Evolutionary conservation across 2,329 filamentous ascomycete species (phyloP), one percentile per base, ranked within the genome.

Genomic region (Fusarium mangiferae): DNA sequence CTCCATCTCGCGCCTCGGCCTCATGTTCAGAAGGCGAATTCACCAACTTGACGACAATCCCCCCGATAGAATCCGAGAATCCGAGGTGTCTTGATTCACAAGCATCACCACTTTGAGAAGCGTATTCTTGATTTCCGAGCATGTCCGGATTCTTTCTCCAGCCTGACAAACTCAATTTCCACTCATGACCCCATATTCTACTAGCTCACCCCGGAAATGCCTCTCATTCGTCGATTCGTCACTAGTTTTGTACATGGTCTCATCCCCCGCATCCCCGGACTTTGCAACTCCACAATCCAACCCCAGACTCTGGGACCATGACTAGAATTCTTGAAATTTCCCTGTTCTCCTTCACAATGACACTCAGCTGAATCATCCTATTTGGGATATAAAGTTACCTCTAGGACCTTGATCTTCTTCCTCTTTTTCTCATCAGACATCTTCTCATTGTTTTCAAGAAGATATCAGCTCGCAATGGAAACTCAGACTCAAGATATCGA

Each of bases 401-500:
- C 20, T 8, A 26, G 15, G 24, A 6, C 39, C 49, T 20, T 26
- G 14, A 15, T 10, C 18, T 46, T 38, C 24, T 26, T 14, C 20
- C 20, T 26, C 36, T 10, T 33, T 33, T 14, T 14, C 15, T 5
- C 22, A 51, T 28, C 39, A 42, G 26, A 42, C 41, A 46, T 62
- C 36, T 68, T 42, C 22, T 45, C 35, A 60, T 48, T n/a, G 35
- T 44, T 42, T 42, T 26, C 7, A 42, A 56, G 56, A 35, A 51
- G 44, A 67, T 46, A 58, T 58, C 44, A 73, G n/a, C n/a, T 55
- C 26, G 24, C 46, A 39, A 73, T 73, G 70, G 36, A 70, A 30
- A 44, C 38, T 30, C 70, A 66, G 24, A 66, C 62, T 35, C 55
- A 35, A 13, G 79, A 81, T 20, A 42, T 81, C 20, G 79, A 81